Base-by-base conservation (phyloP, 1,284 basidiomycete genomes). In the Melampsora larici-populina region DNA sequence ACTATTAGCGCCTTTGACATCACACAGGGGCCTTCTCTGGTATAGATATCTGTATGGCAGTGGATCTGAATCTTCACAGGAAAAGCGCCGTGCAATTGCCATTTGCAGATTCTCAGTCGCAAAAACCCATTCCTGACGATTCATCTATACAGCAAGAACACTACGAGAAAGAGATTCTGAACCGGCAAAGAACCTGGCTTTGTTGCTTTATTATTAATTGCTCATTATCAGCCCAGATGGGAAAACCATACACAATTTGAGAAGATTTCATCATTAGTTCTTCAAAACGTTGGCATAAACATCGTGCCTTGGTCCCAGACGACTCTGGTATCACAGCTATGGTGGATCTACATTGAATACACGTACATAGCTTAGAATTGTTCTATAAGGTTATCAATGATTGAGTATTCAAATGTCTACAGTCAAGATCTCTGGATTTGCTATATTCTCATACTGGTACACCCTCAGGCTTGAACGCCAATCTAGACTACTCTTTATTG, bases 121-220 rank as follows among this genome's bases (percentile, higher is more conserved):
- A 80, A 67, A 79, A 80, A 33, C 76, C 79, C 29, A 79, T 80
- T 0, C 81, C 82, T 43, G 80, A 81, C 48, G 80, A 80, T 7
- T 78, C 79, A 6, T 80, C n/a, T n/a, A n/a, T n/a, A n/a, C n/a
- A n/a, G n/a, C n/a, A n/a, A n/a, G n/a, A n/a, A n/a, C n/a, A n/a
- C 81, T 66, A 79, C 79, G 91, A 91, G 82, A 87, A 92, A 21
- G 92, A 94, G 84, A 87, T 91, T 63, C 83, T 94, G 69, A 94
- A 94, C 83, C 88, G 90, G 78, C 89, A 88, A 58, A 86, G 92
- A 21, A 89, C 91, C 26, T 94, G 92, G 92, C 88, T 93, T 87
- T 90, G 91, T 77, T 93, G 92, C 83, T 93, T 90, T 85, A 92
- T 92, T 82, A 81, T 93, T 71, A 92, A 94, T 83, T 88, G 91